Percentiles rank a stretch among this genome's conserved stretches.
Conservation (phyloP, 2,329 filamentous ascomycete species). For the Curvularia sp. region DNA sequence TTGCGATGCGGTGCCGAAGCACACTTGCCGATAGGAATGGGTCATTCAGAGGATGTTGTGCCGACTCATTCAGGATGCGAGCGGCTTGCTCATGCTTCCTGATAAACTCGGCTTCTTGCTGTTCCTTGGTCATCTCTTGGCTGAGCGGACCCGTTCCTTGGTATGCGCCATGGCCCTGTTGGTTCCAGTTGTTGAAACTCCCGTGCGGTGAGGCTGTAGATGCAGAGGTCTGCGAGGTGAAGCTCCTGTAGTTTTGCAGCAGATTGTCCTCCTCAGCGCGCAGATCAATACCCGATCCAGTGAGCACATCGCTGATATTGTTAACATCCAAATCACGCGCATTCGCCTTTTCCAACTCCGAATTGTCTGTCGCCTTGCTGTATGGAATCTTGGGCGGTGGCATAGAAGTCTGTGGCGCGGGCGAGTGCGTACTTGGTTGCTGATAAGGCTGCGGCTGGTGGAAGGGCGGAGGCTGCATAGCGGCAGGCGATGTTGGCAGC, state of each 20-base stretch:
- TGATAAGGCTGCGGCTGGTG: constrained; percentile 62
- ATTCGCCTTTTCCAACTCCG: constrained; percentile 63
- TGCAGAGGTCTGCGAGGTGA: constrained; percentile 48
- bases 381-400: constrained; percentile 68
- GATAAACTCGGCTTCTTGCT: constrained; percentile 70
- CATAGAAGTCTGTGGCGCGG: constrained; percentile 57
- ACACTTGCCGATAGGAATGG: constrained; percentile 73
- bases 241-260: constrained; percentile 69
- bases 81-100: constrained; percentile 72
- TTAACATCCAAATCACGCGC: constrained; percentile 66
- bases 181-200: constrained; percentile 57
- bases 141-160: constrained; percentile 49
- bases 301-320: constrained; percentile 83
- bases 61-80: constrained; percentile 64
- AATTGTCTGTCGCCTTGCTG: constrained; percentile 52
- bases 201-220: constrained; percentile 52
- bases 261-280: constrained; percentile 85
- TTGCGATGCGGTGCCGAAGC: constrained; percentile 62
- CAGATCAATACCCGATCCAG: constrained; percentile 85
- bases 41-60: constrained; percentile 74
- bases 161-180: constrained; percentile 50
- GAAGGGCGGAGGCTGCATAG: constrained; percentile 49
- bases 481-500: constrained; percentile 44
- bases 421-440: constrained; percentile 35
- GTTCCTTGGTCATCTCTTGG: constrained; percentile 70